phyloP scores from a whole-genome alignment of 371 early-diverging fungal species.

The Blakeslea trispora region DNA sequence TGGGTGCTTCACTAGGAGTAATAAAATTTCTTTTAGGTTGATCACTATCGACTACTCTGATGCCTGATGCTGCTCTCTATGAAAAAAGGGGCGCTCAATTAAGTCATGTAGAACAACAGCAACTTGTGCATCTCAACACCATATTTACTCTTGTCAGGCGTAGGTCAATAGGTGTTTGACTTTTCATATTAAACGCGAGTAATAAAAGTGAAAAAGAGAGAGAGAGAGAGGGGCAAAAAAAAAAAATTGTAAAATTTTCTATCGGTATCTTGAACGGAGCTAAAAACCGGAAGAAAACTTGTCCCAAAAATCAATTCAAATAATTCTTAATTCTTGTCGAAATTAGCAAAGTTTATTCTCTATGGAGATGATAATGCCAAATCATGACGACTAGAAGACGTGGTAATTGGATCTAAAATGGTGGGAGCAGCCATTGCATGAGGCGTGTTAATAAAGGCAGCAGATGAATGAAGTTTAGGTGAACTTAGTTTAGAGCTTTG shows the following conservation, averaged over 20 bases:
- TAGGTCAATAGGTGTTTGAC: constrained; percentile 9
- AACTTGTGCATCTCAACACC: too few species aligned
- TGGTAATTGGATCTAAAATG: constrained; percentile 42
- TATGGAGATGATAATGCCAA: not conserved
- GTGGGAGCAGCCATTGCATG: constrained; percentile 42
- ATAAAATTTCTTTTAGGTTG: not conserved
- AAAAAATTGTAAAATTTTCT: not conserved
- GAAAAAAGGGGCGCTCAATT: too few species aligned
- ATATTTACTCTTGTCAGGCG: constrained; percentile 14
- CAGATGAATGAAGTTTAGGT: constrained; percentile 25
- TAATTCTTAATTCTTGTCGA: too few species aligned
- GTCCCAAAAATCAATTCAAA: too few species aligned
- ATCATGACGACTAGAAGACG: constrained; percentile 19
- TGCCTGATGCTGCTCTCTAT: not conserved
- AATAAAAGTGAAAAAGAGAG: constrained; percentile 7
- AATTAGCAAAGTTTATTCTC: not conserved
- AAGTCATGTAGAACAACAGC: too few species aligned
- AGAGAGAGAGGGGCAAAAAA: too few species aligned
- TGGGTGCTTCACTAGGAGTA: not conserved
- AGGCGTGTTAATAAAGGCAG: constrained; percentile 32
- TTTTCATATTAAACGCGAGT: constrained; percentile 6
- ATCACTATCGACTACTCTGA: not conserved
- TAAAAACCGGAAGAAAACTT: too few species aligned
- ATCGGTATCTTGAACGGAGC: too few species aligned
- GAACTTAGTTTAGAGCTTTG: constrained; percentile 8